Conservation (phyloP, 2,329 filamentous ascomycete genomes). For the Stagonosporopsis cucurbitacearum region DNA sequence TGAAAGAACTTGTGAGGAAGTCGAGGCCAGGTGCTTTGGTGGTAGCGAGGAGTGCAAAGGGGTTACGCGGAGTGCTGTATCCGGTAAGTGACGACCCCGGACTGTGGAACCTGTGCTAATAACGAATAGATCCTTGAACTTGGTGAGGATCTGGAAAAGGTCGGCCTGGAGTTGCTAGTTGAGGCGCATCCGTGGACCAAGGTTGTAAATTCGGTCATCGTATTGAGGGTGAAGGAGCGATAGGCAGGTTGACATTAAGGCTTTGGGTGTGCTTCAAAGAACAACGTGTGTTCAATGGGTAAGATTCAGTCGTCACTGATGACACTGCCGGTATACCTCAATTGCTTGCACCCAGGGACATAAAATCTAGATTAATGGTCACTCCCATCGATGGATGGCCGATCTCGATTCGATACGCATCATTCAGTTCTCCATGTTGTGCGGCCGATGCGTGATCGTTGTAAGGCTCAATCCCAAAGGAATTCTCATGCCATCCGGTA, state of each 20-base stretch:
- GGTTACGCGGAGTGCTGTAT: conserved; percentile 56
- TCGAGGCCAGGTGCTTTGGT: conserved; percentile 55
- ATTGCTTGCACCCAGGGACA: background rate
- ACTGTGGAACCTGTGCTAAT: background rate
- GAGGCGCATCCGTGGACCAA: conserved; percentile 58
- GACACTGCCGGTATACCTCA: background rate
- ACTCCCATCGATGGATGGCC: background rate
- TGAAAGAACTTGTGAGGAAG: conserved; percentile 46
- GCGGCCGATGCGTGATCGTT: background rate
- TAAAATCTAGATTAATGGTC: conserved; percentile 8
- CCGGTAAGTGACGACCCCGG: conserved; percentile 46
- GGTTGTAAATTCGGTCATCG: conserved; percentile 59
- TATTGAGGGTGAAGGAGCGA: conserved; percentile 38
- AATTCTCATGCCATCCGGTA: background rate
- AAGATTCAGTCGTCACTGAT: too few species aligned
- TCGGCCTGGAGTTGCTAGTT: conserved; percentile 50
- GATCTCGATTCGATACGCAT: background rate
- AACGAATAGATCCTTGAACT: conserved; percentile 48
- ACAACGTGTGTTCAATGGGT: background rate
- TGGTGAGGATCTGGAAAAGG: conserved; percentile 36
- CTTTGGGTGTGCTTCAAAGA: background rate
- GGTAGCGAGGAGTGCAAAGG: conserved; percentile 56
- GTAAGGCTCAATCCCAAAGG: background rate
- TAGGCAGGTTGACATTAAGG: background rate
- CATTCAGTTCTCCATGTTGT: background rate